phyloP scores from a whole-genome alignment of 2,329 filamentous ascomycete species.

The Fusarium nisikadoi region DNA sequence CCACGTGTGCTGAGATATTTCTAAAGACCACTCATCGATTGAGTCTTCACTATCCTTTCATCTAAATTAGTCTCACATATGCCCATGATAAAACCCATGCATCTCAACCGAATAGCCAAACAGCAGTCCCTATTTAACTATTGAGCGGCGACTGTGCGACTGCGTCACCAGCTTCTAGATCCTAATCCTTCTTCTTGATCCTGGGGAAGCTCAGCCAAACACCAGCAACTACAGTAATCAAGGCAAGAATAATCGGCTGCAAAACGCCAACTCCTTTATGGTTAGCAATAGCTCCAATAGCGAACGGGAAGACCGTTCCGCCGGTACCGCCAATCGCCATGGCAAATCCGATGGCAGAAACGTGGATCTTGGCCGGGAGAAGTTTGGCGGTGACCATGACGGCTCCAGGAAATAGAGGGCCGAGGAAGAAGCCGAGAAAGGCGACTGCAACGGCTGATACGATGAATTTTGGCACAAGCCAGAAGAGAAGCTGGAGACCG shows the following conservation, averaged over 20 bases:
- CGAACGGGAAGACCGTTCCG: slow-evolving; percentile 70
- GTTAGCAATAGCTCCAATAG: slow-evolving; percentile 70
- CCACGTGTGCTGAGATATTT: not conserved
- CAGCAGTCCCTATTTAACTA: accelerated
- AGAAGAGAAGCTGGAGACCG: slow-evolving; percentile 69
- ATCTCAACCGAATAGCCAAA: accelerated
- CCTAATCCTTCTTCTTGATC: slow-evolving; percentile 47
- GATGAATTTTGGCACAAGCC: slow-evolving; percentile 69
- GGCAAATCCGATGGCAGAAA: slow-evolving; percentile 78
- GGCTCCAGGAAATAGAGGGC: slow-evolving; percentile 77
- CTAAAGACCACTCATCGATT: not conserved
- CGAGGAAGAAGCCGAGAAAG: slow-evolving; percentile 78
- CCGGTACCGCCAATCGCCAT: slow-evolving; percentile 78
- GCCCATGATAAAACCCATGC: accelerated
- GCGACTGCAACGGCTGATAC: slow-evolving; percentile 69
- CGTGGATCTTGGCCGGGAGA: slow-evolving; percentile 75
- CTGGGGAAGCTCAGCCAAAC: slow-evolving; percentile 53
- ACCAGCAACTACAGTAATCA: slow-evolving; percentile 51
- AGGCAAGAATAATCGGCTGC: slow-evolving; percentile 60
- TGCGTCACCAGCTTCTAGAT: accelerated
- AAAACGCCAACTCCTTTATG: slow-evolving; percentile 59
- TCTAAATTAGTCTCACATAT: not conserved
- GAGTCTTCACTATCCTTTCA: accelerated
- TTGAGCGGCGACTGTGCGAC: not conserved
- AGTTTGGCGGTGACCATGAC: slow-evolving; percentile 78